Evolutionary conservation across 345 rosid genomes (phyloP).

Genomic region (Eutrema japonicum): DNA sequence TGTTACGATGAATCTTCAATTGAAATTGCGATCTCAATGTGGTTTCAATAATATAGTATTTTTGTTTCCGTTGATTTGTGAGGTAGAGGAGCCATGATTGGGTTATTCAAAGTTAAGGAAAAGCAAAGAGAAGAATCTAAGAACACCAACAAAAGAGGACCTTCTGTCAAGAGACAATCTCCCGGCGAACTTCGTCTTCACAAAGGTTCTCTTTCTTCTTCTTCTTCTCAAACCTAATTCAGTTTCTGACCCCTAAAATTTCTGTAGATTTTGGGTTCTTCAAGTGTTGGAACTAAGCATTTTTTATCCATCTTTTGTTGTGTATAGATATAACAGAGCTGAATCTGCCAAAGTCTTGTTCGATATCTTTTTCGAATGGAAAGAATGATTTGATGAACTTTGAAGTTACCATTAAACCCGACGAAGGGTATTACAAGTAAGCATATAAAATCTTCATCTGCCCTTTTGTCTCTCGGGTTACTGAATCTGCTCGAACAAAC

Average conservation of each 20-base stretch:
- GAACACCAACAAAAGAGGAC: conserved; percentile 51
- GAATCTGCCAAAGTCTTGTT: conserved; percentile 66
- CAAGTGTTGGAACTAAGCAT: background rate
- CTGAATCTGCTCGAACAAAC: background rate
- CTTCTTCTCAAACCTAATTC: background rate
- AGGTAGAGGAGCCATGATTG: conserved; percentile 63
- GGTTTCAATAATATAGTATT: background rate
- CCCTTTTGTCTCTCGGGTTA: background rate
- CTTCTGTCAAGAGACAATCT: conserved; percentile 59
- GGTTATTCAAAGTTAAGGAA: conserved; percentile 77
- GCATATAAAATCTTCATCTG: conserved; percentile 4
- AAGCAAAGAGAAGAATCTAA: conserved; percentile 71
- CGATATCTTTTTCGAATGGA: conserved; percentile 67
- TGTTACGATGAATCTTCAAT: conserved; percentile 43
- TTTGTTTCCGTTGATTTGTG: background rate
- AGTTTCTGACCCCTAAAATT: background rate
- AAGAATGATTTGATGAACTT: conserved; percentile 79
- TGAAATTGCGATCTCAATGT: background rate
- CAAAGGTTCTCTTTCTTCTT: conserved; percentile 56
- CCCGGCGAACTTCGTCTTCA: conserved; percentile 88
- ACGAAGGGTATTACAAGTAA: conserved; percentile 79
- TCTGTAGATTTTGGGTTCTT: background rate
- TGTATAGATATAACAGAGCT: conserved; percentile 68
- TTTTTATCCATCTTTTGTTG: background rate
- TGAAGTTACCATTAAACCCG: conserved; percentile 69